Base-by-base conservation (phyloP, 2,329 filamentous ascomycete species). In the Aspergillus ruber region DNA sequence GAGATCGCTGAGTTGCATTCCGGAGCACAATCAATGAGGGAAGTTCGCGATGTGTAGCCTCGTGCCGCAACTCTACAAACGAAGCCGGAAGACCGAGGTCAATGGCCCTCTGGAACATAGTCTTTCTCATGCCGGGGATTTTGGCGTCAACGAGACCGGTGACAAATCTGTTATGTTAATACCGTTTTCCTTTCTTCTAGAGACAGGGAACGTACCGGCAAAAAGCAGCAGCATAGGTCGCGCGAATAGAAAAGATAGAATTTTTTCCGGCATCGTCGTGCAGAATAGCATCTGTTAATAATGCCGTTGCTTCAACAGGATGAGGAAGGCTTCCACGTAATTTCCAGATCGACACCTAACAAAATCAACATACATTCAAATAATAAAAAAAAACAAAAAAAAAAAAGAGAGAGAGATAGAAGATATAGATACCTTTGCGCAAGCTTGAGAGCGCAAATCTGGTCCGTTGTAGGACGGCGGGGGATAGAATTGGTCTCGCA, bases 31-130 rank as follows among this genome's bases (percentile, higher is more conserved):
- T 76, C 45, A 95, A 73, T 1, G 84, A 83, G 0, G 90, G 90
- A 48, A 95, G 73, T 63, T 90, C 86, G 66, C 94, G 88, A 66
- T 97, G 90, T 36, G 90, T 94, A 39, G 87, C 88, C 70, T 94
- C 87, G 66, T 96, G 90, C 41, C 90, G 81, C 49, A 94, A 75
- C 73, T 95, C 90, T 46, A 96, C 89, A 67, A 95, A 94, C 0
- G 85, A 84, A 0, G 84, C 82, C 0, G 71, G 71, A 3, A 74
- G 55, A 1, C 69, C 69, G 3, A 73, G 54, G 36, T 69, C 63
- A 45, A 65, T 55, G 4, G 71, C 71, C 17, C 68, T 63, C 44
- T 70, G 66, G 51, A 72, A 74, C 71, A 74, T 74, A 43, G 69
- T 72, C 47, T 62, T 66, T 20, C 67, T 68, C 43, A 60, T 64